Percentiles rank a stretch among this genome's conserved stretches.
Evolutionary conservation across 2,329 filamentous ascomycete species (phyloP).

Genomic region (Cadophora sp.): DNA sequence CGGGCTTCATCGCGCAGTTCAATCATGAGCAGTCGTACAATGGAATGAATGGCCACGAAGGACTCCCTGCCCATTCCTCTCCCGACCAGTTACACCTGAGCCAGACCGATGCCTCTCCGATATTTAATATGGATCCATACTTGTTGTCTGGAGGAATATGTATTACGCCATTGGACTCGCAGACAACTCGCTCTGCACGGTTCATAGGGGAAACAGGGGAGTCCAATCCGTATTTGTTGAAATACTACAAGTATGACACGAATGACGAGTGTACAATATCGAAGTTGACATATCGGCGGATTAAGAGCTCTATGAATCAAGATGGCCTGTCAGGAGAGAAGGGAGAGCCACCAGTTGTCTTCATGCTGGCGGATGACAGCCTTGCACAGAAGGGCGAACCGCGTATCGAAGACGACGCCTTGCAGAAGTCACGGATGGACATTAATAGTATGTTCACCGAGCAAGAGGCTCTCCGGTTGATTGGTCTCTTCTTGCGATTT

Average conservation of each 20-base stretch:
- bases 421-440: constrained; percentile 40
- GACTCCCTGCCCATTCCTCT: constrained; percentile 33
- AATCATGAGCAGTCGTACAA: constrained; percentile 39
- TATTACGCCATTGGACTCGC: constrained; percentile 41
- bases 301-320: constrained; percentile 35
- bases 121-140: constrained; percentile 41
- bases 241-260: constrained; percentile 42
- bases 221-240: constrained; percentile 44
- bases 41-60: constrained; percentile 38
- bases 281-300: constrained; percentile 43
- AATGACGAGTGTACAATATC: constrained; percentile 45
- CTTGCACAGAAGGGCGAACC: constrained; percentile 44
- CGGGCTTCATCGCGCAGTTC: constrained; percentile 41
- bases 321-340: constrained; percentile 37
- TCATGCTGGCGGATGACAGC: constrained; percentile 44
- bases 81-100: constrained; percentile 37
- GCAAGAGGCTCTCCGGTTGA: constrained; percentile 47
- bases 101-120: constrained; percentile 38
- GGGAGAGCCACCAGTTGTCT: constrained; percentile 43
- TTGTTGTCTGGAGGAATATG: constrained; percentile 35
- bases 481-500: constrained; percentile 51
- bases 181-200: constrained; percentile 38
- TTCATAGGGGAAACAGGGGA: constrained; percentile 46
- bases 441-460: constrained; percentile 42
- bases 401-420: constrained; percentile 40